Evolutionary conservation across 2,329 filamentous ascomycete genomes (phyloP).

Genomic region (Teratosphaeriaceae sp.): DNA sequence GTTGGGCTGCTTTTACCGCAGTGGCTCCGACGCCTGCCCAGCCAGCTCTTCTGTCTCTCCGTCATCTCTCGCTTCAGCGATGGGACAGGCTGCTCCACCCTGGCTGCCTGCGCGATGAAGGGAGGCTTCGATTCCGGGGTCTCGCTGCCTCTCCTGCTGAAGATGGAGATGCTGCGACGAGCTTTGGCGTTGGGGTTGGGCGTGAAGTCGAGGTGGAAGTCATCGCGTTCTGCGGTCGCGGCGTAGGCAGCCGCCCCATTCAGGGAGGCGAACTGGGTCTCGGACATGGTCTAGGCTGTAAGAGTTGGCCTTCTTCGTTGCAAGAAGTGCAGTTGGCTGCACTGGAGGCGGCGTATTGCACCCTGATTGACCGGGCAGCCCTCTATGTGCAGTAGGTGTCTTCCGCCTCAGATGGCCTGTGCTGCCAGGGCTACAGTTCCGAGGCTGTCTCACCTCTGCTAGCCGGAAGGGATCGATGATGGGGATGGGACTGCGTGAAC

Average conservation of each 20-base stretch:
- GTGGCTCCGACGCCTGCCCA: conserved; percentile 13
- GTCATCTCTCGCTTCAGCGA: conserved; percentile 14
- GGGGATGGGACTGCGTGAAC: background rate
- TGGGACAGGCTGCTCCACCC: conserved; percentile 3
- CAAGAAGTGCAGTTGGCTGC: background rate
- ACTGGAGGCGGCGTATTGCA: too few relatives aligned
- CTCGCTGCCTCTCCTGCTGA: conserved; percentile 28
- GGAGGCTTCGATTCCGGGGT: conserved; percentile 17
- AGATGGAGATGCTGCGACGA: conserved; percentile 30
- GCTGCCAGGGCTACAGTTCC: too few relatives aligned
- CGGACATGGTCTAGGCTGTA: background rate
- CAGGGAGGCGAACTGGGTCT: conserved; percentile 6
- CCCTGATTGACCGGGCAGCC: too few relatives aligned
- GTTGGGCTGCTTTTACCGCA: conserved; percentile 6
- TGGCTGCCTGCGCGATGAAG: conserved; percentile 16
- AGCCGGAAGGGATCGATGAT: too few relatives aligned
- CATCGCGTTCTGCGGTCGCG: background rate
- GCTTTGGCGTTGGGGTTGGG: conserved; percentile 8
- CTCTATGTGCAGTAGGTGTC: too few relatives aligned
- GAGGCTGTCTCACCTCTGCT: too few relatives aligned
- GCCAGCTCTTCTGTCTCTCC: conserved; percentile 20
- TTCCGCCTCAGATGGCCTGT: too few relatives aligned
- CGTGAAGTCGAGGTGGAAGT: background rate
- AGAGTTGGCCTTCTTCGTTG: background rate
- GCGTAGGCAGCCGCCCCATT: conserved; percentile 1